Evolutionary conservation across 202 grass and related monocot species (phyloP).

Genomic region (Bolboschoenoplectus hybrid): DNA sequence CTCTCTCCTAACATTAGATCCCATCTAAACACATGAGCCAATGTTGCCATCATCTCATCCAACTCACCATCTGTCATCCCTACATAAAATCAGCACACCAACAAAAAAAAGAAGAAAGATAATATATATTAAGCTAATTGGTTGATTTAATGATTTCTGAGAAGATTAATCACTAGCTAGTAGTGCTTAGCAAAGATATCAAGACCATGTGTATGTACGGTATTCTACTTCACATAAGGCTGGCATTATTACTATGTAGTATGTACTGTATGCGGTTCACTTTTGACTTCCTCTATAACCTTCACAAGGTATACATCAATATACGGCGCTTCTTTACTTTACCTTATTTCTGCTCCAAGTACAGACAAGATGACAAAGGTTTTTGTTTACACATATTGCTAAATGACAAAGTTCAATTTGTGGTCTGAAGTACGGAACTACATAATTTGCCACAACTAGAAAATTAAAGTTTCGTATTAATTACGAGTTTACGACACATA

Average conservation of each 20-base stretch:
- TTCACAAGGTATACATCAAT: neutral
- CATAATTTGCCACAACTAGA: neutral
- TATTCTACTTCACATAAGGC: neutral
- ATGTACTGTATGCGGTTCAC: neutral
- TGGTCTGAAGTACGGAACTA: neutral
- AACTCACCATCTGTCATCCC: constrained; percentile 93
- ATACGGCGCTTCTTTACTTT: neutral
- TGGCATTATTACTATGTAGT: neutral
- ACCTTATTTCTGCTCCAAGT: neutral
- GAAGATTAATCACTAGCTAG: no score
- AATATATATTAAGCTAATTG: neutral
- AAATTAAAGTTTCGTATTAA: neutral
- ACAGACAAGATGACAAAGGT: neutral
- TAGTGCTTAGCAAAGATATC: neutral
- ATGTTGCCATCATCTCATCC: constrained; percentile 94
- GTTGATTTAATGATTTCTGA: neutral
- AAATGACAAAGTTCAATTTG: neutral
- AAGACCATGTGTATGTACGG: neutral
- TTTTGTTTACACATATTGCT: neutral
- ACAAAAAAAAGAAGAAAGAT: neutral
- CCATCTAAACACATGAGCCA: constrained; percentile 84
- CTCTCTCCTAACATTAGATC: constrained; percentile 95
- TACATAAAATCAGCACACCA: constrained; percentile 19
- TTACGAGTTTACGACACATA: neutral
- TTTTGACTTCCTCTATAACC: neutral